A percentile compares a stretch with the other conserved stretches of the same genome.
Conservation (phyloP, 1,139 yeast species). For the Geotrichum klebahnii region DNA sequence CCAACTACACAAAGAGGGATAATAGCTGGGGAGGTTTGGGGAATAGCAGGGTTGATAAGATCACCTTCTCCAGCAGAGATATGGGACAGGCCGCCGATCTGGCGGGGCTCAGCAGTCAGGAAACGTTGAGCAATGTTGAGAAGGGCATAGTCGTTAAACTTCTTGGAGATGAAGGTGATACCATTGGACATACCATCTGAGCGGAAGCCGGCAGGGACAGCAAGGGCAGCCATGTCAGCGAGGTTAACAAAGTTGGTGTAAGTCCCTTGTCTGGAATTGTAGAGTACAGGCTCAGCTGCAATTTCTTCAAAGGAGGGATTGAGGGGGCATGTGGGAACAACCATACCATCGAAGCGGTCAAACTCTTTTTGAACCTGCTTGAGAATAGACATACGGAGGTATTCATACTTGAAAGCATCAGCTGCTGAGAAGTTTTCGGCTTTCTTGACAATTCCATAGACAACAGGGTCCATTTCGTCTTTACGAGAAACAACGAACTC, state of each 20-base stretch:
- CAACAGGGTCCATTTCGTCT: slow-evolving; percentile 74
- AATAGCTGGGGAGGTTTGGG: slow-evolving; percentile 40
- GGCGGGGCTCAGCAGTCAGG: slow-evolving; percentile 48
- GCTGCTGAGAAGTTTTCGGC: slow-evolving; percentile 79
- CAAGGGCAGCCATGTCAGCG: slow-evolving; percentile 87
- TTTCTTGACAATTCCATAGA: slow-evolving; percentile 65
- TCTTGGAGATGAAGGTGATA: slow-evolving; percentile 73
- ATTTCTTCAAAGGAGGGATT: slow-evolving; percentile 77
- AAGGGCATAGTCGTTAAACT: slow-evolving; percentile 84
- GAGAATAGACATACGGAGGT: slow-evolving; percentile 70
- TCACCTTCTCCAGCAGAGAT: slow-evolving; percentile 40
- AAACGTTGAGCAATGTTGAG: slow-evolving; percentile 75
- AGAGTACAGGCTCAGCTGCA: slow-evolving; percentile 68
- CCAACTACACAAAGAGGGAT: slow-evolving; percentile 89
- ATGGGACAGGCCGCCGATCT: slow-evolving; percentile 46
- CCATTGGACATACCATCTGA: slow-evolving; percentile 87
- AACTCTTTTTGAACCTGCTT: slow-evolving; percentile 58
- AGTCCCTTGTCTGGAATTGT: slow-evolving; percentile 89
- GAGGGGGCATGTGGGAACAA: slow-evolving; percentile 91
- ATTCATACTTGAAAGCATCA: slow-evolving; percentile 77
- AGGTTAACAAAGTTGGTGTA: slow-evolving; percentile 94
- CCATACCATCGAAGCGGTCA: slow-evolving; percentile 61
- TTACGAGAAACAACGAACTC: slow-evolving; percentile 71
- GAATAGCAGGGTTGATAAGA: slow-evolving; percentile 40
- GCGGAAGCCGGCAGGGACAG: slow-evolving; percentile 85